A percentile compares a stretch with the other conserved stretches of the same genome.
Conservation (phyloP, 768 basidiomycete species). For the Russula ochroleuca region DNA sequence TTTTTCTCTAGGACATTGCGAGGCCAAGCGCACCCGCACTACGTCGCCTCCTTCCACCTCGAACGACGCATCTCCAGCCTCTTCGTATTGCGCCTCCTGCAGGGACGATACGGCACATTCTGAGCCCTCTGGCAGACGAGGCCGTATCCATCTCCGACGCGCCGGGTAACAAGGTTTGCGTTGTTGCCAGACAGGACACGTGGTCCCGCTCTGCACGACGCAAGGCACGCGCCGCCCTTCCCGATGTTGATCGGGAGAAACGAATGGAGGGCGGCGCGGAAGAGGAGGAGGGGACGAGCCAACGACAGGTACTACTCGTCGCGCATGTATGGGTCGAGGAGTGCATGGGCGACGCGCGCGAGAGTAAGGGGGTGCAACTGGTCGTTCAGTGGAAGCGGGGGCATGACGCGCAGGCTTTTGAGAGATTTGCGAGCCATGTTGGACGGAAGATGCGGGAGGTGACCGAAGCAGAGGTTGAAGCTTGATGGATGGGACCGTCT, state of each 20-base stretch:
- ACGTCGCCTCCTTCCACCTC: conserved; percentile 51
- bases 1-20: conserved; percentile 36
- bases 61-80: conserved; percentile 51
- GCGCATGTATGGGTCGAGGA: conserved; percentile 32
- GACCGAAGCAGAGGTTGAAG: not conserved
- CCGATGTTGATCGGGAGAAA: not conserved
- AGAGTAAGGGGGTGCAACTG: conserved; percentile 29
- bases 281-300: not conserved
- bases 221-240: conserved; percentile 28
- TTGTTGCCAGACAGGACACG: conserved; percentile 38
- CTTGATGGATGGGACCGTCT: too few species aligned
- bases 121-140: conserved; percentile 38
- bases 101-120: conserved; percentile 31
- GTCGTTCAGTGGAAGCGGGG: conserved; percentile 64
- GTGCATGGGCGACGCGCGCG: not conserved
- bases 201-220: conserved; percentile 70
- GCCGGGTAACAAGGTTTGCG: not conserved
- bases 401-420: conserved; percentile 51
- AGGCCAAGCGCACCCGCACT: conserved; percentile 42
- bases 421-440: conserved; percentile 66
- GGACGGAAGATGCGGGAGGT: conserved; percentile 42
- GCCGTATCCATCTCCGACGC: conserved; percentile 10
- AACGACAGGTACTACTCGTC: conserved; percentile 11
- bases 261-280: conserved; percentile 8
- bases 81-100: conserved; percentile 28